Evolutionary conservation across 2,329 filamentous ascomycete species (phyloP).

Genomic region (Boeremia lycopersici): DNA sequence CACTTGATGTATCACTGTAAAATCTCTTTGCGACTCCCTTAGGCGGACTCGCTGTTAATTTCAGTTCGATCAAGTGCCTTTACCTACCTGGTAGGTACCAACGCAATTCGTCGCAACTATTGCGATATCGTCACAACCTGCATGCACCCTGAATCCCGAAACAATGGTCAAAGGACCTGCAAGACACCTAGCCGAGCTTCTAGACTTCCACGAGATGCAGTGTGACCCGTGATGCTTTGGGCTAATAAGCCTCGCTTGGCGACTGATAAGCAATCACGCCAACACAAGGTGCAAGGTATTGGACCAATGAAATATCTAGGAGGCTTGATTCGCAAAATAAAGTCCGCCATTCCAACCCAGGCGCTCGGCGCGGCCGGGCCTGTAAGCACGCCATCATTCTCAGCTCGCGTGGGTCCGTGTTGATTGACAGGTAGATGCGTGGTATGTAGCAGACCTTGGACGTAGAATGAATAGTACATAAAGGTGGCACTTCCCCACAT

Average conservation of each 20-base stretch:
- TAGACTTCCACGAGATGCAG: background rate
- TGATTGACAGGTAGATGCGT: background rate
- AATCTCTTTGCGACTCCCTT: too few species aligned
- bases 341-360: conserved; percentile 2
- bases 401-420: conserved; percentile 1
- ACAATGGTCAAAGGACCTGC: background rate
- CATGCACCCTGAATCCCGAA: background rate
- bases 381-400: conserved; percentile 16
- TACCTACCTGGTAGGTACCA: too few species aligned
- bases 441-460: background rate
- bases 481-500: background rate
- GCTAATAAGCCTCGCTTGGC: conserved; percentile 21
- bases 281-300: background rate
- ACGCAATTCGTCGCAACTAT: background rate
- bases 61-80: too few species aligned
- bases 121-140: background rate
- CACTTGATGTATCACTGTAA: too few species aligned
- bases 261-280: conserved; percentile 16
- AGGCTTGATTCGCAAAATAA: background rate
- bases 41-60: too few species aligned
- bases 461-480: background rate
- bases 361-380: conserved; percentile 15
- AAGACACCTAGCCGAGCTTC: background rate
- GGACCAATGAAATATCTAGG: conserved; percentile 4
- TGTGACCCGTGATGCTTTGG: background rate